Base-by-base conservation (phyloP, 176 grass and related monocot species). In the Rhipidocladum racemiflorum region DNA sequence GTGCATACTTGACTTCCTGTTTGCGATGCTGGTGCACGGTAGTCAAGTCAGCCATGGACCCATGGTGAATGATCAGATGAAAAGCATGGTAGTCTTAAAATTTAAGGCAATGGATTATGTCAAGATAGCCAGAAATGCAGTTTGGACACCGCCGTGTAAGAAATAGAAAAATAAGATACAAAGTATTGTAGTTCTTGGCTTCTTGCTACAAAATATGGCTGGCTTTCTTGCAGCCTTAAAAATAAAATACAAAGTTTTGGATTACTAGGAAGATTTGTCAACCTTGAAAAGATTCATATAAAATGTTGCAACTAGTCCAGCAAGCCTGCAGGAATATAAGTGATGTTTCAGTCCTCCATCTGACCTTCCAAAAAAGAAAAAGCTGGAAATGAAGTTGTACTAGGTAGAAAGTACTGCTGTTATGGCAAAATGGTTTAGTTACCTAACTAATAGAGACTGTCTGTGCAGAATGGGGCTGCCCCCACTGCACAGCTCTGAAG, bases 111-210 rank as follows among this genome's bases (percentile, higher is more conserved):
- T 72, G 66, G 38, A 18, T 72, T 10, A 82, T 70, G 38, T 69
- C 39, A 70, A 59, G 36, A 70, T 43, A 42, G 17, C 30, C 27
- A 70, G 17, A 61, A 81, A 17, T 69, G 35, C 23, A 70, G 32
- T 80, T n/a, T 81, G 49, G 64, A 43, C 17, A 39, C 39, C 24
- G 10, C 29, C 30, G 42, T 72, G 28, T 56, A 65, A 50, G 65
- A 87, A 20, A 57, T 36, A 30, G 23, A 55, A 81, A 74, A 86
- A 48, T 74, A 49, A 81, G 70, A 87, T 81, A 18, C 12, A 27
- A 20, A 62, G 13, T 65, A 32, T 67, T 57, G 38, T 86, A 66
- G 43, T 57, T 69, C 62, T 61, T 51, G 67, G 1, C 32, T 34
- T 34, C 32, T 34, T 34, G 32, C 76, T 59, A 67, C 62, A 46